A percentile compares a stretch with the other conserved stretches of the same genome.
These are phyloP conservation scores for Salix arbutifolia DNA, from an alignment of 345 rosid species.

Conservation along the genomic window DNA sequence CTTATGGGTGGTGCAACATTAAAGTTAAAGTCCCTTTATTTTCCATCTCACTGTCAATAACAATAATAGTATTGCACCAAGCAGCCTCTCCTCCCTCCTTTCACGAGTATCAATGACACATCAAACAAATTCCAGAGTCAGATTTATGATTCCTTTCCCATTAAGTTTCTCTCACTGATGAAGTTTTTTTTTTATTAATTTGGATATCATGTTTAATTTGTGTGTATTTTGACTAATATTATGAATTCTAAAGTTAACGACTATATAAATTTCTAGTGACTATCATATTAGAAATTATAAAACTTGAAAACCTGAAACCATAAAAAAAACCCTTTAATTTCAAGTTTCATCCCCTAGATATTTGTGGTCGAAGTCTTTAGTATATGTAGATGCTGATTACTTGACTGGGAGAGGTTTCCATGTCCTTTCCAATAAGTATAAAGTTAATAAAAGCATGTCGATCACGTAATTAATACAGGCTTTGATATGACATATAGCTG, in stretches of 20 bases:
- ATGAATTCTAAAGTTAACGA: too few relatives aligned
- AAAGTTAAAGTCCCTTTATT: conserved; percentile 12
- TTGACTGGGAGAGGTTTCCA: conserved; percentile 1
- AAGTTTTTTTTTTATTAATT: too few relatives aligned
- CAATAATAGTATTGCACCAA: not conserved
- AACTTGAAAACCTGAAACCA: too few relatives aligned
- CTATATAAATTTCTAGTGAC: too few relatives aligned
- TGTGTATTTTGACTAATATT: too few relatives aligned
- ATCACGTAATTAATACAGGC: not conserved
- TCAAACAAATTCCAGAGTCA: not conserved
- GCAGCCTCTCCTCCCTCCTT: not conserved
- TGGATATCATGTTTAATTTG: too few relatives aligned
- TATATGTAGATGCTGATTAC: not conserved
- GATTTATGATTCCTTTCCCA: not conserved
- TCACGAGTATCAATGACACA: not conserved
- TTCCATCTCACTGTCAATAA: not conserved
- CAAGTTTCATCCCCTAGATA: too few relatives aligned
- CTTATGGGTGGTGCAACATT: not conserved
- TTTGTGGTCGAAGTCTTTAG: not conserved
- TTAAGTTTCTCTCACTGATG: not conserved
- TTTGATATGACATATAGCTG: not conserved
- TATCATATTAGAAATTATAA: too few relatives aligned
- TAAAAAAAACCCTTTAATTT: too few relatives aligned
- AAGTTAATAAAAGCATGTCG: not conserved
- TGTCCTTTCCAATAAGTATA: not conserved